These are phyloP conservation scores for Clonostachys byssicola DNA, from an alignment of 2,329 filamentous ascomycete genomes.

Conservation along the genomic window DNA sequence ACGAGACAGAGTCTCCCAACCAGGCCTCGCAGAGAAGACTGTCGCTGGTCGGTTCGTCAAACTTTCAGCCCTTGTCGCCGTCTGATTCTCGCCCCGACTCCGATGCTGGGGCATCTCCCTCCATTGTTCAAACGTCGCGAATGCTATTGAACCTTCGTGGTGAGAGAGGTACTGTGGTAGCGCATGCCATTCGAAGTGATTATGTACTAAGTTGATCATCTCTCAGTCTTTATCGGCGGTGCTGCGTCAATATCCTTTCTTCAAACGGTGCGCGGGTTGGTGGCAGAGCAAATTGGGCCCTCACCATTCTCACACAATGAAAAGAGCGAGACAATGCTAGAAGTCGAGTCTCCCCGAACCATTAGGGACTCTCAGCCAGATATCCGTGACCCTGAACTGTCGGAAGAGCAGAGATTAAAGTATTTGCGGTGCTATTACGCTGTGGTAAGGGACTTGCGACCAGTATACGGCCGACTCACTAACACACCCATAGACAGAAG, in stretches of 20 bases:
- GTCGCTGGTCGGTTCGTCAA: too few relatives aligned
- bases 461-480: background rate
- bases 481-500: conserved; percentile 17
- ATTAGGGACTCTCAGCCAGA: background rate
- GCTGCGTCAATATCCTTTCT: conserved; percentile 51
- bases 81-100: conserved; percentile 14
- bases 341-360: conserved; percentile 26
- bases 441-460: conserved; percentile 9
- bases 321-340: conserved; percentile 47
- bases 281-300: conserved; percentile 46
- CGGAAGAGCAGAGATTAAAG: conserved; percentile 6
- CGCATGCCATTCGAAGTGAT: background rate
- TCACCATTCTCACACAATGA: conserved; percentile 48
- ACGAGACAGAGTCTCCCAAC: too few relatives aligned
- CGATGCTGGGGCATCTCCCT: background rate
- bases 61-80: conserved; percentile 15
- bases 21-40: too few relatives aligned
- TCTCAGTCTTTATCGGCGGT: conserved; percentile 41
- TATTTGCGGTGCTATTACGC: conserved; percentile 9
- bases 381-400: conserved; percentile 4
- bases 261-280: conserved; percentile 41
- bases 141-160: conserved; percentile 49
- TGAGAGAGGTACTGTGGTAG: conserved; percentile 35
- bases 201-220: conserved; percentile 1
- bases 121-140: conserved; percentile 15